A percentile compares a stretch with the other conserved stretches of the same genome.
phyloP scores from a whole-genome alignment of 2,329 filamentous ascomycete species.

The Paradendryphiella salina region DNA sequence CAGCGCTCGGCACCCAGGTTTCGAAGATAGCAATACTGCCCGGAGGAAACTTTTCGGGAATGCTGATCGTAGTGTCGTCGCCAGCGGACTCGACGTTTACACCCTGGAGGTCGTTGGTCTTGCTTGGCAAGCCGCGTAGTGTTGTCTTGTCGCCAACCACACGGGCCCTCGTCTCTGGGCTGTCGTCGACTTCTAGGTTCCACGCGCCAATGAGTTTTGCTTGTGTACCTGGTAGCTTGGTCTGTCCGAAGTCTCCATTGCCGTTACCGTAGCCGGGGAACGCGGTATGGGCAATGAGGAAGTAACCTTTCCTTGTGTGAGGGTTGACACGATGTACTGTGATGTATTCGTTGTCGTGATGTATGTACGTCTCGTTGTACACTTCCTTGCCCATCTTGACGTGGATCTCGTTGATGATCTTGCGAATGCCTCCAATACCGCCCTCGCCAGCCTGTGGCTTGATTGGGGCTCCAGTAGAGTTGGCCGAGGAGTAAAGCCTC shows the following conservation, averaged over 20 bases:
- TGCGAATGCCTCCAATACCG: conserved; percentile 89
- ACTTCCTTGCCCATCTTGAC: conserved; percentile 93
- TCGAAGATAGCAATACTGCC: conserved; percentile 95
- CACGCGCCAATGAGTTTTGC: conserved; percentile 87
- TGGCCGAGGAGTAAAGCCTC: conserved; percentile 77
- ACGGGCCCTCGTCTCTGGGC: conserved; percentile 66
- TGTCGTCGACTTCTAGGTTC: conserved; percentile 86
- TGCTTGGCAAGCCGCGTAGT: conserved; percentile 81
- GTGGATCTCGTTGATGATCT: conserved; percentile 91
- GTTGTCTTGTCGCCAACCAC: conserved; percentile 69
- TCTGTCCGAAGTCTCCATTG: conserved; percentile 77
- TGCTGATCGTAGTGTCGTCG: conserved; percentile 75
- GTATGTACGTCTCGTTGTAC: conserved; percentile 93
- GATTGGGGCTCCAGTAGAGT: conserved; percentile 62
- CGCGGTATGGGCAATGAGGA: conserved; percentile 93
- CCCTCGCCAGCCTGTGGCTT: conserved; percentile 71
- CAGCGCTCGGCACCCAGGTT: conserved; percentile 88
- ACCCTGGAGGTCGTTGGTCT: conserved; percentile 72
- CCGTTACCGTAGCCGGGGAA: conserved; percentile 88
- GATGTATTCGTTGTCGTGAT: conserved; percentile 94
- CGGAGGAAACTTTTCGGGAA: conserved; percentile 83
- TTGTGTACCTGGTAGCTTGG: conserved; percentile 80
- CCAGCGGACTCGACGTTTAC: conserved; percentile 72
- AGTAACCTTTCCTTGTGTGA: conserved; percentile 88
- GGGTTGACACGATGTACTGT: conserved; percentile 96